A percentile compares a stretch with the other conserved stretches of the same genome.
Conservation (phyloP, 2,329 filamentous ascomycete species). For the Hymenoscyphus occultus region DNA sequence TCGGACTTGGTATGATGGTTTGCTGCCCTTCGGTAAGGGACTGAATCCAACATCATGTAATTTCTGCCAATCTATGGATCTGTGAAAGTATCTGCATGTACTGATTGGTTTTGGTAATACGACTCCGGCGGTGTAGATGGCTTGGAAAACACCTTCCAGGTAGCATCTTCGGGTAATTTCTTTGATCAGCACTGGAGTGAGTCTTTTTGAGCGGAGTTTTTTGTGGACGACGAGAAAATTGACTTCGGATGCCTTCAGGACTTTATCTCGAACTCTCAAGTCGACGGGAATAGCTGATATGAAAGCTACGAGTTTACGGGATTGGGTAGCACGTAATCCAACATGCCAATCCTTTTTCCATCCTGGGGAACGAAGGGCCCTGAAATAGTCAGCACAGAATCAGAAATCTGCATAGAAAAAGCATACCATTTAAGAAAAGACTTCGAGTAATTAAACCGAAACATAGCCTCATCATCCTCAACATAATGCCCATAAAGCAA, state of each 20-base stretch:
- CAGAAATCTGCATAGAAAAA: slow-evolving; percentile 2
- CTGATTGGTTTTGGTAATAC: slow-evolving; percentile 88
- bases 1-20: slow-evolving; percentile 78
- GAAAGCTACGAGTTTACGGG: slow-evolving; percentile 86
- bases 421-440: slow-evolving; percentile 83
- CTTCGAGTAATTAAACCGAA: slow-evolving; percentile 92
- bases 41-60: slow-evolving; percentile 94
- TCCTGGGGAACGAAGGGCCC: slow-evolving; percentile 90
- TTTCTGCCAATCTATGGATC: slow-evolving; percentile 92
- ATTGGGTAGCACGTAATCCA: slow-evolving; percentile 80
- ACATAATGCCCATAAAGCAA: slow-evolving; percentile 93
- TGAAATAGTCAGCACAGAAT: slow-evolving; percentile 39
- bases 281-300: slow-evolving; percentile 90
- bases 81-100: slow-evolving; percentile 93
- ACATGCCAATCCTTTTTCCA: slow-evolving; percentile 96
- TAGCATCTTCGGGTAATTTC: slow-evolving; percentile 95
- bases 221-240: slow-evolving; percentile 99
- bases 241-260: slow-evolving; percentile 81
- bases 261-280: slow-evolving; percentile 73
- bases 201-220: slow-evolving; percentile 88
- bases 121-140: slow-evolving; percentile 90
- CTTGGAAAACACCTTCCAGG: slow-evolving; percentile 82
- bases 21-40: slow-evolving; percentile 77
- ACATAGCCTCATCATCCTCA: slow-evolving; percentile 95
- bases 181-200: slow-evolving; percentile 93